Evolutionary conservation across 331 rosid genomes (phyloP).

Genomic region (Quercus tomentella): DNA sequence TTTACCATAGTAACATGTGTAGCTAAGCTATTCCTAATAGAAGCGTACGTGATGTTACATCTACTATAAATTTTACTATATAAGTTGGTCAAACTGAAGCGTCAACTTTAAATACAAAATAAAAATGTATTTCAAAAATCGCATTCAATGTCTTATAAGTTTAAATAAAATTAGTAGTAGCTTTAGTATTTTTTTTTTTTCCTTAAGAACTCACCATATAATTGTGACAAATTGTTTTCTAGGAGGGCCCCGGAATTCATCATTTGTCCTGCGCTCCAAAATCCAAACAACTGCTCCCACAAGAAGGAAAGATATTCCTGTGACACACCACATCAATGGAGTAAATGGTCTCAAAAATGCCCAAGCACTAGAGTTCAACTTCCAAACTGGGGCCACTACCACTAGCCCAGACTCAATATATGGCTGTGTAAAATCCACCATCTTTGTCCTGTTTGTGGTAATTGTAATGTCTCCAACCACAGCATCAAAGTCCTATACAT

Average conservation of each 20-base stretch:
- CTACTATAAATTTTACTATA: too few relatives aligned
- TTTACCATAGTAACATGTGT: too few relatives aligned
- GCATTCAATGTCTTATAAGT: too few relatives aligned
- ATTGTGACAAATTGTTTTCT: constrained; percentile 53
- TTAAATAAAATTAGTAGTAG: too few relatives aligned
- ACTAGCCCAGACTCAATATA: constrained; percentile 64
- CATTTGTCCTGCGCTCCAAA: constrained; percentile 56
- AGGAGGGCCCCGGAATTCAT: constrained; percentile 54
- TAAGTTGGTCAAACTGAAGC: too few relatives aligned
- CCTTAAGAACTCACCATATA: constrained; percentile 34
- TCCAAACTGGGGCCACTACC: constrained; percentile 64
- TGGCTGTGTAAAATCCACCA: constrained; percentile 75
- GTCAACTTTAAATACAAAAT: too few relatives aligned
- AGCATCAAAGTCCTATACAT: constrained; percentile 31
- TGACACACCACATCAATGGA: constrained; percentile 61
- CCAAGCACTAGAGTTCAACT: constrained; percentile 60
- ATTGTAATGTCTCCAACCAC: constrained; percentile 68
- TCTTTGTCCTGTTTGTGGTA: constrained; percentile 57
- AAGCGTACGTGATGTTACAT: too few relatives aligned
- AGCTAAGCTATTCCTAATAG: too few relatives aligned
- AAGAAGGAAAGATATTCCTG: constrained; percentile 42
- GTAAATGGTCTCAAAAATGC: constrained; percentile 75
- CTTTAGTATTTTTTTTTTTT: too few relatives aligned
- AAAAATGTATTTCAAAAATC: too few relatives aligned
- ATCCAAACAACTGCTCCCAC: constrained; percentile 70